Conservation (phyloP, 176 grass and related monocot genomes). For the Luzula sylvatica region DNA sequence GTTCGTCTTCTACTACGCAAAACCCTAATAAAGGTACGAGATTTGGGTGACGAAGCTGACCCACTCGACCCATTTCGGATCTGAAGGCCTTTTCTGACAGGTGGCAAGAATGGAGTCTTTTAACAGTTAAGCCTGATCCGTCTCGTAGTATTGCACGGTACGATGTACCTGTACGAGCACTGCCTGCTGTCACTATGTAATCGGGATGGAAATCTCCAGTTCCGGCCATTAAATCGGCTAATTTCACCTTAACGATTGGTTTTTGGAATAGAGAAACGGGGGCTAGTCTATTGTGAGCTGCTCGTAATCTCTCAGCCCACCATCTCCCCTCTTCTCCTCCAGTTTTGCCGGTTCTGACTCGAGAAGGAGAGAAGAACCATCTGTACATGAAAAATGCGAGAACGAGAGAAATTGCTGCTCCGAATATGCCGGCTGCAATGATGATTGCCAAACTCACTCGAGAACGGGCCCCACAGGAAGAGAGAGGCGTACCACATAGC, state of each 20-base stretch:
- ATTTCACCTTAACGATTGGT: conserved; percentile 97
- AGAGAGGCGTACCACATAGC: conserved; percentile 57
- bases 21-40: conserved; percentile 91
- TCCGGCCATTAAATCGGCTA: conserved; percentile 79
- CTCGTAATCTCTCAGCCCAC: conserved; percentile 73
- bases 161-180: conserved; percentile 60
- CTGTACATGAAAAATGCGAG: conserved; percentile 79
- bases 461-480: conserved; percentile 21
- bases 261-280: conserved; percentile 94
- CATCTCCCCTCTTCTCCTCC: conserved; percentile 54
- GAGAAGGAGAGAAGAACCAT: conserved; percentile 32
- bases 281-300: conserved; percentile 53
- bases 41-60: conserved; percentile 80
- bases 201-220: conserved; percentile 63
- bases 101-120: conserved; percentile 83
- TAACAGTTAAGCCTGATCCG: conserved; percentile 77
- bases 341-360: conserved; percentile 16
- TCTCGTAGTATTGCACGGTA: conserved; percentile 77
- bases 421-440: conserved; percentile 77
- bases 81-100: conserved; percentile 79
- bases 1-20: conserved; percentile 91
- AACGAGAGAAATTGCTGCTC: conserved; percentile 49
- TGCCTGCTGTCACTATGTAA: conserved; percentile 77
- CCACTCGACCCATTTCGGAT: conserved; percentile 64
- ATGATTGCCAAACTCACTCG: conserved; percentile 44